Evolutionary conservation across 208 protist genomes (phyloP).

Genomic region (Leishmania aethiopica): DNA sequence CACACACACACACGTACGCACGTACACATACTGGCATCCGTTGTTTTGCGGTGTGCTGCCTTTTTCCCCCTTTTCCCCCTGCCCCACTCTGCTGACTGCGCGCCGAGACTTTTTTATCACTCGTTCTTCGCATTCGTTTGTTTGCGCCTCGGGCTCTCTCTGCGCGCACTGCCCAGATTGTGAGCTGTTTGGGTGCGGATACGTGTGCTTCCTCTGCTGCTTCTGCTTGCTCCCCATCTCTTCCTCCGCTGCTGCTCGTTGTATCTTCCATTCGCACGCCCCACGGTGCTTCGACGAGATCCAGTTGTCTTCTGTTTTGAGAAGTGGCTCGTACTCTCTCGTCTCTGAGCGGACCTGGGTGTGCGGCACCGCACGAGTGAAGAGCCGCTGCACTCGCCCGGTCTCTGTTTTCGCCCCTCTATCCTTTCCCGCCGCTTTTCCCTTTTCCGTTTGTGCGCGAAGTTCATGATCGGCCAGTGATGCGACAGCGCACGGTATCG

Average conservation of each 20-base stretch:
- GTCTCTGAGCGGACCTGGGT: neutral
- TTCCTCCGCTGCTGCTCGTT: neutral
- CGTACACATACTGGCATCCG: neutral
- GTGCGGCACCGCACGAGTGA: neutral
- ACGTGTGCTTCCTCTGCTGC: slow-evolving; percentile 2
- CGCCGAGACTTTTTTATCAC: neutral
- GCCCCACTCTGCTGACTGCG: neutral
- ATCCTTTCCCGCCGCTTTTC: neutral
- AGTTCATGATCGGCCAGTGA: slow-evolving; percentile 18
- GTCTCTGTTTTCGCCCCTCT: neutral
- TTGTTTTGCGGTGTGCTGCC: neutral
- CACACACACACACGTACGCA: neutral
- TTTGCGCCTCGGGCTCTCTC: neutral
- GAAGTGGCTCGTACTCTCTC: neutral
- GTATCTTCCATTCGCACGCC: neutral
- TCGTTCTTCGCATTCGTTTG: neutral
- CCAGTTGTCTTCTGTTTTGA: neutral
- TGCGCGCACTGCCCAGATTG: neutral
- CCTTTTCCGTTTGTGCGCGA: neutral
- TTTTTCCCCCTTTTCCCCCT: neutral
- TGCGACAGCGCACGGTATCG: slow-evolving; percentile 33
- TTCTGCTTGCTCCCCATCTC: slow-evolving; percentile 1
- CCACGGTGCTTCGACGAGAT: neutral
- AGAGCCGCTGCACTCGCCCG: neutral
- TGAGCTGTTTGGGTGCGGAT: neutral